These are phyloP conservation scores for Tolypocladium ophioglossoides DNA, from an alignment of 2,329 filamentous ascomycete genomes.

Conservation along the genomic window DNA sequence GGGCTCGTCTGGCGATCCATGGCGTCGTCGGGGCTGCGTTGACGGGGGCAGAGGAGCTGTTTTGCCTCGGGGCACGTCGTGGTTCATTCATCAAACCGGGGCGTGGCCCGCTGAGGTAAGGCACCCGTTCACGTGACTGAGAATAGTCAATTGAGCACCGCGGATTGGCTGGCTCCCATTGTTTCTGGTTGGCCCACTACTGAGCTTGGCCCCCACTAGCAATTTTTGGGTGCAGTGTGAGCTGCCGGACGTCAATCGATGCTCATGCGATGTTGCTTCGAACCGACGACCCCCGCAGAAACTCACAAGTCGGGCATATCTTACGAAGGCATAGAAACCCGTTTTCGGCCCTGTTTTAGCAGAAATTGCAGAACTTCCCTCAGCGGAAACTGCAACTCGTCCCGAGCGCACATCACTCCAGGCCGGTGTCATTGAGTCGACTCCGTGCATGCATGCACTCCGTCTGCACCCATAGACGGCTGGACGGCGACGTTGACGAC, in stretches of 20 bases:
- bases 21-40: constrained; percentile 9
- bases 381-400: background rate
- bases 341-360: background rate
- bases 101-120: constrained; percentile 3
- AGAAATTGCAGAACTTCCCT: background rate
- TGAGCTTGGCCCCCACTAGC: background rate
- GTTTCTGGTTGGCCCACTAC: background rate
- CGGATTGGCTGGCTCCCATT: constrained; percentile 20
- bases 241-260: background rate
- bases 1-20: constrained; percentile 21
- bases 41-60: constrained; percentile 12
- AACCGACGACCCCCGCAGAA: background rate
- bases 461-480: no score
- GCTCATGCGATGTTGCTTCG: background rate
- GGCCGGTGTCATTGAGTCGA: background rate
- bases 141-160: constrained; percentile 20
- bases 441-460: background rate
- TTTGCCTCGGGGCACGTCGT: constrained; percentile 10
- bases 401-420: background rate
- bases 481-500: background rate
- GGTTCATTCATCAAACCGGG: background rate
- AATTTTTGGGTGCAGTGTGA: background rate
- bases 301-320: background rate
- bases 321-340: background rate
- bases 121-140: constrained; percentile 20